A percentile compares a stretch with the other conserved stretches of the same genome.
phyloP scores from a whole-genome alignment of 495 filamentous ascomycete species.

The Hyphodiscus hymeniophilus region DNA sequence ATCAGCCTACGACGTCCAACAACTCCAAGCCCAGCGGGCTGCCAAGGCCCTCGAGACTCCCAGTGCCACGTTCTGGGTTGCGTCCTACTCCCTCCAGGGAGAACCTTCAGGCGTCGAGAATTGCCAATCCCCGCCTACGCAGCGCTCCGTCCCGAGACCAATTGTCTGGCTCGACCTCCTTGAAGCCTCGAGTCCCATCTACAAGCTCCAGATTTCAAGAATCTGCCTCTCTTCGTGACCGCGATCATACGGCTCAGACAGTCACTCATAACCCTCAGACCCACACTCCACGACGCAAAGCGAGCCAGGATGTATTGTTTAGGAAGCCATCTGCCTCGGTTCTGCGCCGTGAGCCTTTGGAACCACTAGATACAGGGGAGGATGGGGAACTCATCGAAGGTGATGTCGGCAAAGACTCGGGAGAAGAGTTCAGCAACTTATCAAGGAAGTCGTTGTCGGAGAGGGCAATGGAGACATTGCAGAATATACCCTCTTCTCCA shows the following conservation, averaged over 20 bases:
- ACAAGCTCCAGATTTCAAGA: constrained; percentile 9
- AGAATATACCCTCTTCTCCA: constrained; percentile 57
- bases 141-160: constrained; percentile 20
- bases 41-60: constrained; percentile 30
- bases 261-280: constrained; percentile 10
- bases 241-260: constrained; percentile 5
- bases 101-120: constrained; percentile 14
- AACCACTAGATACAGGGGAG: constrained; percentile 17
- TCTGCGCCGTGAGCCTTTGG: constrained; percentile 3
- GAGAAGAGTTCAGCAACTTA: constrained; percentile 12
- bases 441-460: constrained; percentile 53
- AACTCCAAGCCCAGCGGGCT: constrained; percentile 21
- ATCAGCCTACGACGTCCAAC: constrained; percentile 12
- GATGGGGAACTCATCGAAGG: constrained; percentile 3
- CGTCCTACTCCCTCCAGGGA: constrained; percentile 22
- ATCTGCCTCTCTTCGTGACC: constrained; percentile 2
- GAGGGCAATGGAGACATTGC: constrained; percentile 58
- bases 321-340: constrained; percentile 11
- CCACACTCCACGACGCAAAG: constrained; percentile 10
- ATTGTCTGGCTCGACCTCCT: constrained; percentile 8
- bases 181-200: constrained; percentile 8
- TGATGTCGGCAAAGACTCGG: constrained; percentile 3
- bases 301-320: constrained; percentile 25
- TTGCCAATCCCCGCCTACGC: constrained; percentile 18
- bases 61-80: constrained; percentile 22